These are phyloP conservation scores for Solanum gandarillasii DNA, from an alignment of 257 asterid genomes.

Conservation along the genomic window DNA sequence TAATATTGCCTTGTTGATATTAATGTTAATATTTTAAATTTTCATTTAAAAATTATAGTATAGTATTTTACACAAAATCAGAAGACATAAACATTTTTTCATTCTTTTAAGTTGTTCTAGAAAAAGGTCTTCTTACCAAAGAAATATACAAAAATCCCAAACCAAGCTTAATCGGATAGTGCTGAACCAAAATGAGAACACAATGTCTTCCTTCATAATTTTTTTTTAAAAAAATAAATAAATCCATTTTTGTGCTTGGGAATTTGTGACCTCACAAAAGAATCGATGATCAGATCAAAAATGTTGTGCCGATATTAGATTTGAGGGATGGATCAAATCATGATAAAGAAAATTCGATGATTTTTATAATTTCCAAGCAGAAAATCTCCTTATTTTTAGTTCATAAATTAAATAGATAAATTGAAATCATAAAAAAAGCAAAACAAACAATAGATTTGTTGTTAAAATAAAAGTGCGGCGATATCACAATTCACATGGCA, in stretches of 20 bases:
- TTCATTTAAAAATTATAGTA: no score
- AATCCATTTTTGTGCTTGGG: background rate
- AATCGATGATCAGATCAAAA: no score
- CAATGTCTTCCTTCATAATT: background rate
- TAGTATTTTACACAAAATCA: background rate
- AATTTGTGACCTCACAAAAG: background rate
- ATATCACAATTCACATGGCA: background rate
- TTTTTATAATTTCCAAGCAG: no score
- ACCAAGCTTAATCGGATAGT: background rate
- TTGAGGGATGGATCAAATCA: no score
- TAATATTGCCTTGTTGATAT: no score
- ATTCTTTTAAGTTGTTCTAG: background rate
- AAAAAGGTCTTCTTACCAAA: background rate
- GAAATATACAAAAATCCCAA: background rate
- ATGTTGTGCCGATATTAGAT: background rate
- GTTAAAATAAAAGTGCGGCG: background rate
- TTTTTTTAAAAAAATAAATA: no score
- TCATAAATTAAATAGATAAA: background rate
- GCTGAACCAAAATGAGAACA: background rate
- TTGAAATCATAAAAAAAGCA: background rate
- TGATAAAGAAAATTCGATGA: no score
- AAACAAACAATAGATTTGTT: background rate
- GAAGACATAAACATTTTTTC: background rate
- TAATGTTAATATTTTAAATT: no score
- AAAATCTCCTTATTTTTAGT: no score